phyloP scores from a whole-genome alignment of 495 filamentous ascomycete species.

The Penicillium crystallinum region DNA sequence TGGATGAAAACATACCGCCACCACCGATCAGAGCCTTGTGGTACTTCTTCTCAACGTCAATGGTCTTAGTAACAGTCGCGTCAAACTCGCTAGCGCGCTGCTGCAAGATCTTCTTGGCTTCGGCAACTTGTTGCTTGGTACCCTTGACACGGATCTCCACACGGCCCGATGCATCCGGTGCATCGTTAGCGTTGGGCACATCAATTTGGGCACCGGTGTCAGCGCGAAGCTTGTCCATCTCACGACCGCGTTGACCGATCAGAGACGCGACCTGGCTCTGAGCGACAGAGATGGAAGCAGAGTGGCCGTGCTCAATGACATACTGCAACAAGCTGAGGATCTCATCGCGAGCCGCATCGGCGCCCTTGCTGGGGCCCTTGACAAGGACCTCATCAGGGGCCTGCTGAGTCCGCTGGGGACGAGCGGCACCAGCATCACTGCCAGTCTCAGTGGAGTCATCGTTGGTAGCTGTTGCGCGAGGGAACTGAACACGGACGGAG shows the following conservation, averaged over 20 bases:
- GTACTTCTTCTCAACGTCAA: constrained; percentile 86
- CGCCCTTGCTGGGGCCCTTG: constrained; percentile 84
- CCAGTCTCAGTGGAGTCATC: constrained; percentile 62
- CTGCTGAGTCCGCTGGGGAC: constrained; percentile 61
- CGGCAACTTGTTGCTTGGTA: constrained; percentile 80
- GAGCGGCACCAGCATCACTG: constrained; percentile 61
- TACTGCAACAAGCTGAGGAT: constrained; percentile 81
- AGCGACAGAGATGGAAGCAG: constrained; percentile 74
- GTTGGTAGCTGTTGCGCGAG: constrained; percentile 57
- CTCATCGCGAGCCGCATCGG: constrained; percentile 85
- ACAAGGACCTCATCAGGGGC: constrained; percentile 85
- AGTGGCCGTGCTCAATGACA: constrained; percentile 75
- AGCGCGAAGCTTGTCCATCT: constrained; percentile 83
- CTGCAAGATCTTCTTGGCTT: constrained; percentile 81
- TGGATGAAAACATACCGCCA: constrained; percentile 58
- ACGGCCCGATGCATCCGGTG: constrained; percentile 53
- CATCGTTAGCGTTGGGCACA: constrained; percentile 65
- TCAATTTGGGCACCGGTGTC: constrained; percentile 82
- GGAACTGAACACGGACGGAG: constrained; percentile 91
- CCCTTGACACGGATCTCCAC: constrained; percentile 88
- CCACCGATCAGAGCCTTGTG: constrained; percentile 86
- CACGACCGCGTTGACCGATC: constrained; percentile 83
- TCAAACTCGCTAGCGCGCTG: constrained; percentile 82
- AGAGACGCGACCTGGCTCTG: constrained; percentile 82
- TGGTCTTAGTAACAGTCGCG: constrained; percentile 71